phyloP scores from a whole-genome alignment of 176 grass and related monocot genomes.

The Typha latifolia region DNA sequence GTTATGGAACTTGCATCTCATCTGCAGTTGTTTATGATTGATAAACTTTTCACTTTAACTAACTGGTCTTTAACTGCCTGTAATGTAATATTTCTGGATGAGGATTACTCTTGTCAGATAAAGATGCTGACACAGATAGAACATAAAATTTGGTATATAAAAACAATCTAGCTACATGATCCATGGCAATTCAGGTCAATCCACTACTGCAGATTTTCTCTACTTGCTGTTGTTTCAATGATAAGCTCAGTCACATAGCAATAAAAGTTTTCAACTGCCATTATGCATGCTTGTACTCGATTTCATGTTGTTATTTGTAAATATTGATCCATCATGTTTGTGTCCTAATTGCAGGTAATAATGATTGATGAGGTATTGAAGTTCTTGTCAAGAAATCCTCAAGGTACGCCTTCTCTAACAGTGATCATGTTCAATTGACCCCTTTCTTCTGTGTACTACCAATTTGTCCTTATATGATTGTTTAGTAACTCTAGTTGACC shows the following conservation, averaged over 20 bases:
- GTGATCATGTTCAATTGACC: background rate
- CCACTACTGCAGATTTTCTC: too few species aligned
- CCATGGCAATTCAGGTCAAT: too few species aligned
- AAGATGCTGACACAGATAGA: background rate
- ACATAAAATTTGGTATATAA: background rate
- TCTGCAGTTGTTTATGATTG: too few species aligned
- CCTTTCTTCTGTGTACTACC: background rate
- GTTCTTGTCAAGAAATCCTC: conserved; percentile 43
- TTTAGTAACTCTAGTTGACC: background rate
- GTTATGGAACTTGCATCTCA: too few species aligned
- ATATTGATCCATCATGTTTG: background rate
- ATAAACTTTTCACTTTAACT: background rate
- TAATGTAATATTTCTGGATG: background rate
- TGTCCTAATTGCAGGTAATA: conserved; percentile 12
- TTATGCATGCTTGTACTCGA: background rate
- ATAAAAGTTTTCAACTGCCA: background rate
- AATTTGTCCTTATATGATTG: background rate
- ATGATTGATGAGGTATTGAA: conserved; percentile 49
- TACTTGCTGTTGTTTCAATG: background rate
- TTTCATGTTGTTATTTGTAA: background rate
- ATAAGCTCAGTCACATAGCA: background rate
- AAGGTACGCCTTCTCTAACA: conserved; percentile 22
- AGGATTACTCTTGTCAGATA: background rate
- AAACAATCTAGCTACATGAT: background rate
- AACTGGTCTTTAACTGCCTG: background rate